Conservation (phyloP, 75 land plant species). For the Selaginella tamariscina region DNA sequence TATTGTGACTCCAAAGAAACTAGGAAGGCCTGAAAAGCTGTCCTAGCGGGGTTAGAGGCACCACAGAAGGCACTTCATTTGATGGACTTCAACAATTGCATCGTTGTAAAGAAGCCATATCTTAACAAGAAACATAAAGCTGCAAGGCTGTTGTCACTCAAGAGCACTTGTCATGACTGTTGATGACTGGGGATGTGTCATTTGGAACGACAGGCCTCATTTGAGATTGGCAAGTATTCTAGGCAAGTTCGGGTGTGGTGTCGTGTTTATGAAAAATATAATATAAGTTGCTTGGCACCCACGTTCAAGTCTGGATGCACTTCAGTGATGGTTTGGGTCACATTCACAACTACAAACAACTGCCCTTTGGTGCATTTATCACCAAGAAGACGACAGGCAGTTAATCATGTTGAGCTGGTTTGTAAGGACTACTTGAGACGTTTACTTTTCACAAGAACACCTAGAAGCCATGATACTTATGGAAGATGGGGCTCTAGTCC, state of each 20-base stretch:
- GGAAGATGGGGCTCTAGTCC: constrained; percentile 12
- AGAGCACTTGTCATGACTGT: too few relatives aligned
- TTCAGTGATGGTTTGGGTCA: constrained; percentile 7
- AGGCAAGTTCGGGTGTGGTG: constrained; percentile 4
- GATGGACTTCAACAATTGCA: too few relatives aligned
- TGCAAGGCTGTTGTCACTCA: too few relatives aligned
- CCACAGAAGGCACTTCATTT: too few relatives aligned
- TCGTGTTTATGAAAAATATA: constrained; percentile 2
- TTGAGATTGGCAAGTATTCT: constrained; percentile 9
- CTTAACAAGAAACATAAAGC: too few relatives aligned
- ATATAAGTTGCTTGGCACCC: constrained; percentile 6
- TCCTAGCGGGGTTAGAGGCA: too few relatives aligned
- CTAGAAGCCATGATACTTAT: constrained; percentile 5
- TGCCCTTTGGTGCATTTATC: neutral
- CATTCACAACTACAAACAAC: constrained; percentile 1
- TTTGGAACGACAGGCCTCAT: neutral
- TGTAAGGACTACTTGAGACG: neutral
- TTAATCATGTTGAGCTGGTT: neutral
- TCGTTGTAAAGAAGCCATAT: too few relatives aligned
- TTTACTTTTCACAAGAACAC: constrained; percentile 1
- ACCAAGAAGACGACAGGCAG: neutral
- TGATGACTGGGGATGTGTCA: constrained; percentile 1
- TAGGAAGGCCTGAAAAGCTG: too few relatives aligned
- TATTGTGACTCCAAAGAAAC: too few relatives aligned
- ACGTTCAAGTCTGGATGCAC: constrained; percentile 5